Base-by-base conservation (phyloP, 2,329 filamentous ascomycete genomes). In the Corinectria fuckeliana region DNA sequence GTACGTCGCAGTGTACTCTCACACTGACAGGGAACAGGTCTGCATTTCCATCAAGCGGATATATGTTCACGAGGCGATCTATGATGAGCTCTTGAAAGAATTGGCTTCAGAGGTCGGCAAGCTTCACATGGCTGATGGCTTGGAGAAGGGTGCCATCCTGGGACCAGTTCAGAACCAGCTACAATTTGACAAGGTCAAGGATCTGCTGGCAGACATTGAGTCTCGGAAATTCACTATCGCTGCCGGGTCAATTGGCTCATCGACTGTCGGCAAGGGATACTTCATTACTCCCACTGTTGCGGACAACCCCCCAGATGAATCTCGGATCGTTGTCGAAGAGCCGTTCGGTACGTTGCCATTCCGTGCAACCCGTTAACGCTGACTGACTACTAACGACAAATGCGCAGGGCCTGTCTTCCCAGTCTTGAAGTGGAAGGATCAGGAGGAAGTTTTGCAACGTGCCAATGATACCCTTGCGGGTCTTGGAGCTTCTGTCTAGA, bases 11-110 rank as follows among this genome's bases (percentile, higher is more conserved):
- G 3, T 39, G 9, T 18, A 9, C 5, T 18, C 1, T 55, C n/a
- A n/a, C n/a, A n/a, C n/a, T n/a, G n/a, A n/a, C n/a, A n/a, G n/a
- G n/a, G n/a, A n/a, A n/a, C n/a, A 66, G 20, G 68, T 74, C 18
- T 68, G 72, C 50, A 58, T 73, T 4, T 62, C 63, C 6, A 77
- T 86, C 73, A 88, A 88, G 72, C 78, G 86, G 0, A 74, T 88
- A 23, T 88, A 86, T 66, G 81, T 89, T 2, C 86, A 89, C 65
- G 82, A 86, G 60, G 77, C 76, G 0, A 81, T 88, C 48, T 88
- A 86, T 65, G 81, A 85, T 25, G 69, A 77, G 18, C 87, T 89
- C 72, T 72, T 82, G 1, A 71, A 77, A 1, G 61, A 68, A 2
- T 66, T 82, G 16, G 67, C 76, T 7, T 58, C 65, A 11, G 50